Evolutionary conservation across 2,329 filamentous ascomycete genomes (phyloP), one percentile per base, ranked within the genome.

Genomic region (Trichoderma arundinaceum): DNA sequence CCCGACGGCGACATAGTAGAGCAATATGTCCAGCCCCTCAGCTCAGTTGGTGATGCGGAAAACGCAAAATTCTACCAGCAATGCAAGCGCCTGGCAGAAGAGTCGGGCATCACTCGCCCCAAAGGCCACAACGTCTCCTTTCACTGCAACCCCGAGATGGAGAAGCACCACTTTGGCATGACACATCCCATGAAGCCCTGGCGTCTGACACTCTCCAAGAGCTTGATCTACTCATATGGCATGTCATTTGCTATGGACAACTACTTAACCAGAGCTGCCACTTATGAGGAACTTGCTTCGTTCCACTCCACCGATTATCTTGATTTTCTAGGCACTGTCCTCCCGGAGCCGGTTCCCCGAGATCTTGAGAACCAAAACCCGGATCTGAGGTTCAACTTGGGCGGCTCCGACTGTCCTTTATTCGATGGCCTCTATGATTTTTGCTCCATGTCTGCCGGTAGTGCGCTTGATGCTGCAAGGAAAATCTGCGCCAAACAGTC

Each of bases 151-250:
- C 92, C 94, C 1, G 89, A 92, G 67, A 96, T 98, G 76, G 95
- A 99, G 80, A 91, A 91, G 75, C 94, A 98, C 78, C 95, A 99
- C 78, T 99, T 99, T 77, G 95, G 95, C 70, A 90, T 92, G 79
- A 94, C 92, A 9, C 95, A 99, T 81, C 95, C 95, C 19, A 99
- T 99, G 95, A 99, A 99, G 78, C 95, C 95, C 66, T 98, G 95
- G 94, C 92, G 95, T 41, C 82, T 99, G 69, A 97, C 94, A 15
- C 85, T 99, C 64, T 96, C 95, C 65, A 98, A 99, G 77, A 92
- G 95, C 73, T 86, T 99, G 53, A 92, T 99, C 69, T 90, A 96
- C 75, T 91, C 92, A 1, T 98, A 98, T 77, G 95, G 95, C 70
- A 92, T 99, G 86, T 93, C 96, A 72, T 91, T 94, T 73, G 93